Percentiles rank a stretch among this genome's conserved stretches.
These are phyloP conservation scores for Torulaspora pretoriensis DNA, from an alignment of 1,139 yeast species.

Conservation along the genomic window DNA sequence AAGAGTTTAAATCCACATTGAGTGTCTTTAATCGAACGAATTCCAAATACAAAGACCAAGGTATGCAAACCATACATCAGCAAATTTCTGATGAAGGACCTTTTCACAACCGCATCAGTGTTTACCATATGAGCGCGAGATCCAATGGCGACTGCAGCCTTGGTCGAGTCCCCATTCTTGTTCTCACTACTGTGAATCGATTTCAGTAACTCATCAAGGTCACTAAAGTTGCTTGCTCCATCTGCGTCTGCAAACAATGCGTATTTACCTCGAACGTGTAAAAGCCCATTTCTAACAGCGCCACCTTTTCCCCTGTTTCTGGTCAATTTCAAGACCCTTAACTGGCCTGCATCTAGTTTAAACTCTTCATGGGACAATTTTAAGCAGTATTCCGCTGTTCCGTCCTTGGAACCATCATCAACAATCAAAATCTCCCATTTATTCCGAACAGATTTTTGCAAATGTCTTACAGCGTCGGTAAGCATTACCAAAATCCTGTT, in stretches of 20 bases:
- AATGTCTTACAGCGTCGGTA: slow-evolving; percentile 63
- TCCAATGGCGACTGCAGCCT: slow-evolving; percentile 73
- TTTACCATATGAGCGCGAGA: slow-evolving; percentile 96
- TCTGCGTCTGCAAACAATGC: slow-evolving; percentile 95
- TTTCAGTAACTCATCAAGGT: slow-evolving; percentile 52
- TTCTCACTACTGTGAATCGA: slow-evolving; percentile 39
- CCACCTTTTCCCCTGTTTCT: slow-evolving; percentile 95
- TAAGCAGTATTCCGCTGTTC: slow-evolving; percentile 70
- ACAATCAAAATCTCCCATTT: slow-evolving; percentile 76
- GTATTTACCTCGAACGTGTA: slow-evolving; percentile 66
- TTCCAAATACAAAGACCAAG: slow-evolving; percentile 82
- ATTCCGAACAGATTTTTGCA: slow-evolving; percentile 38
- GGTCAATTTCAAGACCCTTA: slow-evolving; percentile 65
- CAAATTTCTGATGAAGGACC: slow-evolving; percentile 82
- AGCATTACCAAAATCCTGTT: slow-evolving; percentile 69
- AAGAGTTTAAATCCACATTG: slow-evolving; percentile 97
- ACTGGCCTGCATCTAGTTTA: slow-evolving; percentile 50
- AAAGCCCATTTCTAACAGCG: slow-evolving; percentile 91
- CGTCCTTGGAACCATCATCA: slow-evolving; percentile 88
- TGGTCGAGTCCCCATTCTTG: slow-evolving; percentile 15
- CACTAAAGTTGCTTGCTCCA: slow-evolving; percentile 85
- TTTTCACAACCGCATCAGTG: slow-evolving; percentile 91
- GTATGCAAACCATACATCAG: slow-evolving; percentile 91
- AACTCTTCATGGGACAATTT: slow-evolving; percentile 51
- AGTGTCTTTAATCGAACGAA: slow-evolving; percentile 80